Conservation (phyloP, 108 stramenopile species). For the Pseudonitzschia pungens region DNA sequence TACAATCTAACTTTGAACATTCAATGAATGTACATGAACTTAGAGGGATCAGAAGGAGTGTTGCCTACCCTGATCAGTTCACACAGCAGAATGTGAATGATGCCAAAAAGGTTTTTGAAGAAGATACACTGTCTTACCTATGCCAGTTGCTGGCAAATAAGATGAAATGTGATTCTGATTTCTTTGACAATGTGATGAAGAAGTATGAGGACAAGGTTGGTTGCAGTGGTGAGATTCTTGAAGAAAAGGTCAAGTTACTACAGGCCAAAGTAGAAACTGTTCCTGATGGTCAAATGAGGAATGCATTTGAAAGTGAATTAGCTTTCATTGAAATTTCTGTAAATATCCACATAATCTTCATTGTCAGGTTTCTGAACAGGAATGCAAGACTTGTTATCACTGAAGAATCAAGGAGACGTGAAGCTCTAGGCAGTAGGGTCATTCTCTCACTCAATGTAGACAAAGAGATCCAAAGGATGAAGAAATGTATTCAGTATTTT, state of each 20-base stretch:
- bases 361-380: neutral
- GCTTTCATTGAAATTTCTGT: conserved; percentile 2
- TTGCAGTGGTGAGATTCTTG: conserved; percentile 5
- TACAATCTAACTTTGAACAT: neutral
- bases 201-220: neutral
- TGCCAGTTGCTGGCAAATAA: neutral
- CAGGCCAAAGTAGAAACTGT: neutral
- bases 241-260: conserved; percentile 1
- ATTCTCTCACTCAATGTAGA: neutral
- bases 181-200: neutral
- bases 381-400: conserved; percentile 6
- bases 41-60: neutral
- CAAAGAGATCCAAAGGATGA: neutral
- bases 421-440: neutral
- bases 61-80: neutral
- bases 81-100: conserved; percentile 1
- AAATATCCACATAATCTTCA: neutral
- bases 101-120: conserved; percentile 1
- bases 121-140: neutral
- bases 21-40: neutral
- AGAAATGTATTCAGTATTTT: neutral
- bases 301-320: neutral
- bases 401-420: neutral
- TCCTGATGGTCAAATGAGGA: neutral
- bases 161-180: neutral